These are phyloP conservation scores for Candida sphagnicola DNA, from an alignment of 805 yeast genomes.

Conservation along the genomic window DNA sequence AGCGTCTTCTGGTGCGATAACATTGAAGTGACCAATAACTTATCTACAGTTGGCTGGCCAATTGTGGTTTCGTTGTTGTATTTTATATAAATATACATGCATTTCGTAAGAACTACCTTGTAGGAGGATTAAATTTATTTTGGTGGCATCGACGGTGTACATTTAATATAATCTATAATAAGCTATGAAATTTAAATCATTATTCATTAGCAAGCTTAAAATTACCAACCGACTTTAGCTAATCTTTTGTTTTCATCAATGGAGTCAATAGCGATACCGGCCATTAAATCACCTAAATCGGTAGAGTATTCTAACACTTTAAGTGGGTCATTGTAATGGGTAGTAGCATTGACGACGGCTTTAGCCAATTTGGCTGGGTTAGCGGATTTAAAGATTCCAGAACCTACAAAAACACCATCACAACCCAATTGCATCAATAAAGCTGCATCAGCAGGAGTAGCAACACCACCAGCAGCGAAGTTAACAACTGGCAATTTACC, in stretches of 20 bases:
- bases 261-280: slow-evolving; percentile 59
- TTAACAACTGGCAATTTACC: slow-evolving; percentile 72
- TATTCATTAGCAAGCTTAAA: background rate
- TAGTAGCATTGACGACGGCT: slow-evolving; percentile 79
- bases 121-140: too few species aligned
- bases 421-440: slow-evolving; percentile 53
- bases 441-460: slow-evolving; percentile 87
- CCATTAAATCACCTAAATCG: slow-evolving; percentile 73
- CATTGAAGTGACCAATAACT: background rate
- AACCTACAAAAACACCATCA: slow-evolving; percentile 36
- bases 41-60: background rate
- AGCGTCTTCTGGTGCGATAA: too few species aligned
- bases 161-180: too few species aligned
- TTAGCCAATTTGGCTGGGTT: slow-evolving; percentile 70
- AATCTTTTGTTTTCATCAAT: slow-evolving; percentile 44
- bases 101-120: too few species aligned
- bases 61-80: background rate
- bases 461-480: slow-evolving; percentile 87
- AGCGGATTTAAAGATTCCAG: slow-evolving; percentile 73
- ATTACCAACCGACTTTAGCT: slow-evolving; percentile 52
- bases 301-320: slow-evolving; percentile 62
- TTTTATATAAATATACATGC: background rate
- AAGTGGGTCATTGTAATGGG: slow-evolving; percentile 59
- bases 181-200: background rate
- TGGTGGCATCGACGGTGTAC: too few species aligned